These are phyloP conservation scores for Craterostigma plantagineum DNA, from an alignment of 257 asterid species.

Conservation along the genomic window DNA sequence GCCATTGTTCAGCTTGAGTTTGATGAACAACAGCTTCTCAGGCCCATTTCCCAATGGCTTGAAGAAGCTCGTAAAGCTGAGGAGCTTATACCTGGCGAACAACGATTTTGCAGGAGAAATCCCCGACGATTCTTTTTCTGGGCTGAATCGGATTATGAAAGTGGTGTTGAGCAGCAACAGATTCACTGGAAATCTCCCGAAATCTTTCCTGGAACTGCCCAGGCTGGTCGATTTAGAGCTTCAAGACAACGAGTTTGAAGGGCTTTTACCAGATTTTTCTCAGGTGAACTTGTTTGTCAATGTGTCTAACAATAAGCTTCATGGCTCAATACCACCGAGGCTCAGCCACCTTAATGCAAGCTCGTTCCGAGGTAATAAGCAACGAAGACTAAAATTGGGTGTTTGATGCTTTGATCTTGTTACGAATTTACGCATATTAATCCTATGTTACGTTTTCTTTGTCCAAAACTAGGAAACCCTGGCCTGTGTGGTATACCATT, in stretches of 20 bases:
- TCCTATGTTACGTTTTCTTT: neutral
- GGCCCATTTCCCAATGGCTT: constrained; percentile 27
- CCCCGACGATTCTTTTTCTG: constrained; percentile 25
- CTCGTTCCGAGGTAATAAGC: constrained; percentile 40
- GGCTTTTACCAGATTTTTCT: constrained; percentile 32
- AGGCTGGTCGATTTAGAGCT: constrained; percentile 31
- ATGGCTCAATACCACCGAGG: constrained; percentile 26
- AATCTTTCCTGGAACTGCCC: constrained; percentile 28
- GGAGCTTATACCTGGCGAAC: constrained; percentile 33
- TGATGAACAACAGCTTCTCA: constrained; percentile 28
- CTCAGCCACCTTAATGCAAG: constrained; percentile 16
- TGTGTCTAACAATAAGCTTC: constrained; percentile 29
- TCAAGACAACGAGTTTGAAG: constrained; percentile 33
- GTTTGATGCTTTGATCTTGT: neutral
- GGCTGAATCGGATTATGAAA: constrained; percentile 30
- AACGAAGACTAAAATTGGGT: too few species aligned
- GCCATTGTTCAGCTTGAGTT: constrained; percentile 22
- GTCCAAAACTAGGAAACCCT: constrained; percentile 25
- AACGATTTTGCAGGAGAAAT: constrained; percentile 41
- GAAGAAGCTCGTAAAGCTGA: constrained; percentile 20
- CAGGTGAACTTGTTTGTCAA: constrained; percentile 27
- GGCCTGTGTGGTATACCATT: constrained; percentile 45
- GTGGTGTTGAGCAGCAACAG: constrained; percentile 24
- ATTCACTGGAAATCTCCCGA: constrained; percentile 32
- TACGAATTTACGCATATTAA: too few species aligned